A percentile compares a stretch with the other conserved stretches of the same genome.
These are phyloP conservation scores for Evansstolkia leycettana DNA, from an alignment of 495 filamentous ascomycete genomes.

Conservation along the genomic window DNA sequence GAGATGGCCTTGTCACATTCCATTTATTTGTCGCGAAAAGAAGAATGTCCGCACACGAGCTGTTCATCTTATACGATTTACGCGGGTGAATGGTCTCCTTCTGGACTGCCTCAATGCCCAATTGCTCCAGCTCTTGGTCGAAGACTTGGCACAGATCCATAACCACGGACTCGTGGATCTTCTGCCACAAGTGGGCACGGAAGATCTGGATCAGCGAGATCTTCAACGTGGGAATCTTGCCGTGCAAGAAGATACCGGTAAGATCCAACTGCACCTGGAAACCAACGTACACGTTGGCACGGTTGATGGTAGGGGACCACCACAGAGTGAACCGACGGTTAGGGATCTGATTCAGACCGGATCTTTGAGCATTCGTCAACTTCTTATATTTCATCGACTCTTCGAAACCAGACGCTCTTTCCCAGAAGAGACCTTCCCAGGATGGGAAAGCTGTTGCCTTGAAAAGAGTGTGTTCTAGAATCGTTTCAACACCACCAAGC, in stretches of 20 bases:
- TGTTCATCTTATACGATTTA: constrained; percentile 99
- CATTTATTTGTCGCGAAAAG: constrained; percentile 98
- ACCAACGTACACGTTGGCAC: constrained; percentile 57
- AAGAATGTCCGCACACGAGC: constrained; percentile 95
- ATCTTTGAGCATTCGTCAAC: constrained; percentile 94
- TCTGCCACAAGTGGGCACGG: constrained; percentile 99
- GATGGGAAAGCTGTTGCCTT: constrained; percentile 97
- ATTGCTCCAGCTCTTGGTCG: constrained; percentile 89
- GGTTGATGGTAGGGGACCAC: constrained; percentile 79
- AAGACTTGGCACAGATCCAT: constrained; percentile 99
- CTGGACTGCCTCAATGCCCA: constrained; percentile 96
- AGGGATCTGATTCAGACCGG: constrained; percentile 97
- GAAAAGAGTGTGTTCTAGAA: constrained; percentile 96
- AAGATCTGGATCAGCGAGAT: constrained; percentile 99
- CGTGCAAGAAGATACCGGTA: constrained; percentile 98
- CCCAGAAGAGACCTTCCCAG: constrained; percentile 99
- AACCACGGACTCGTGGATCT: constrained; percentile 97
- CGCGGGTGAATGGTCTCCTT: constrained; percentile 99
- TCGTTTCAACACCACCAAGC: constrained; percentile 98
- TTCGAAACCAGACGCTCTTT: constrained; percentile 70
- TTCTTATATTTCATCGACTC: constrained; percentile 98
- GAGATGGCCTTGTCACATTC: constrained; percentile 89
- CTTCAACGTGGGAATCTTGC: constrained; percentile 97
- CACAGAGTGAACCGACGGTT: constrained; percentile 98
- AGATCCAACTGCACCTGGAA: constrained; percentile 99